Evolutionary conservation across 2,329 filamentous ascomycete genomes (phyloP).

Genomic region (Pestalotiopsis sp.): DNA sequence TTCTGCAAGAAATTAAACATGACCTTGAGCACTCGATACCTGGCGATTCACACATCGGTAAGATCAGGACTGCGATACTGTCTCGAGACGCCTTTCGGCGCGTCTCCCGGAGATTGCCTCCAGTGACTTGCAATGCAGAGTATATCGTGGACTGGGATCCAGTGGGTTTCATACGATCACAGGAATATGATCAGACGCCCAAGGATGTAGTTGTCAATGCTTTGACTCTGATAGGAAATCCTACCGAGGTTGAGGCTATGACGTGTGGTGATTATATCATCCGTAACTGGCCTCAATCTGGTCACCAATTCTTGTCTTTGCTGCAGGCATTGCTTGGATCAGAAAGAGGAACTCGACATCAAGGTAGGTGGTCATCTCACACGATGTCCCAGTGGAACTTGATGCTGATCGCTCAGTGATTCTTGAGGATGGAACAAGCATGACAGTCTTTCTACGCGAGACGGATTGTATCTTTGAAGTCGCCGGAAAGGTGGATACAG

Average conservation of each 20-base stretch:
- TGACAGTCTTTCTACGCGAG: background rate
- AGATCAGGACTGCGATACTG: background rate
- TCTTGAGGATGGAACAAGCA: background rate
- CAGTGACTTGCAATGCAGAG: background rate
- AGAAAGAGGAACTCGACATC: background rate
- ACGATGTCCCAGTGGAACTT: no score
- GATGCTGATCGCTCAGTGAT: background rate
- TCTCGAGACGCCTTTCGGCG: background rate
- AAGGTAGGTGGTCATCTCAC: background rate
- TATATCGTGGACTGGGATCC: background rate
- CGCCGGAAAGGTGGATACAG: background rate
- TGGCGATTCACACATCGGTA: background rate
- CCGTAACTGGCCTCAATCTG: background rate
- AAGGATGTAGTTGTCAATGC: background rate
- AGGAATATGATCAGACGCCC: background rate
- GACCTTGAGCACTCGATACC: background rate
- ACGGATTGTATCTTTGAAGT: background rate
- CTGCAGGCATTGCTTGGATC: background rate
- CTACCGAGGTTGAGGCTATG: background rate
- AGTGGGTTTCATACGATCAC: background rate
- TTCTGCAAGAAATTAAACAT: background rate
- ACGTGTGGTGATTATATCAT: background rate
- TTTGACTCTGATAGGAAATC: background rate
- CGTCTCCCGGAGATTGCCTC: background rate
- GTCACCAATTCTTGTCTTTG: background rate